Percentiles rank a stretch among this genome's conserved stretches.
phyloP scores from a whole-genome alignment of 2,329 filamentous ascomycete species.

The Trichoderma pleuroti region DNA sequence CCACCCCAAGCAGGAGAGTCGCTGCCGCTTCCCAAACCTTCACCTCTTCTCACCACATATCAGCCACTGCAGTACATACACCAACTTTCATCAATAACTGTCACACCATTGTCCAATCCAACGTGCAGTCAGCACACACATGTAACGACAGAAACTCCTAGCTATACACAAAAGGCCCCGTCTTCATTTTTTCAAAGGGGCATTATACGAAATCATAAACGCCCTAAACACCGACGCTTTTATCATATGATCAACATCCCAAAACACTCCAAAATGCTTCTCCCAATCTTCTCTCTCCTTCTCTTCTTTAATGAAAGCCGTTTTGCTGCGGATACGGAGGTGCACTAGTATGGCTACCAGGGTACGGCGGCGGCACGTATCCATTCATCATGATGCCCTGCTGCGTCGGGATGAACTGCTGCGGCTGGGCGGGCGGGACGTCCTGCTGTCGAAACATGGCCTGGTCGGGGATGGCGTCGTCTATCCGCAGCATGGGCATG shows the following conservation, averaged over 20 bases:
- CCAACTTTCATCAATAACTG: not conserved
- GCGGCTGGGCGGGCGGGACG: slow-evolving; percentile 4
- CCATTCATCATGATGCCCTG: slow-evolving; percentile 25
- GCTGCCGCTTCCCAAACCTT: not conserved
- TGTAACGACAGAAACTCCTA: not conserved
- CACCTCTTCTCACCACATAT: not conserved
- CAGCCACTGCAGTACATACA: not conserved
- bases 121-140: not conserved
- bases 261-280: not conserved
- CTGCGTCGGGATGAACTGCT: slow-evolving; percentile 24
- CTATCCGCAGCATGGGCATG: slow-evolving; percentile 21
- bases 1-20: not conserved
- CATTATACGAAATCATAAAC: not conserved
- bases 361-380: slow-evolving; percentile 22
- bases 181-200: not conserved
- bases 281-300: not conserved
- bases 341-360: slow-evolving; percentile 20
- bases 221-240: slow-evolving; percentile 16
- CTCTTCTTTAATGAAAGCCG: slow-evolving; percentile 4
- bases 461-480: slow-evolving; percentile 16
- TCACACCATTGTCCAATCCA: not conserved
- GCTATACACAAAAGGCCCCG: not conserved
- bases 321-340: slow-evolving; percentile 21
- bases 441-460: slow-evolving; percentile 26
- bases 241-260: not conserved